Evolutionary conservation across 1,284 basidiomycete species (phyloP), one percentile per base, ranked within the genome.

Genomic region (Ustilago sp.): DNA sequence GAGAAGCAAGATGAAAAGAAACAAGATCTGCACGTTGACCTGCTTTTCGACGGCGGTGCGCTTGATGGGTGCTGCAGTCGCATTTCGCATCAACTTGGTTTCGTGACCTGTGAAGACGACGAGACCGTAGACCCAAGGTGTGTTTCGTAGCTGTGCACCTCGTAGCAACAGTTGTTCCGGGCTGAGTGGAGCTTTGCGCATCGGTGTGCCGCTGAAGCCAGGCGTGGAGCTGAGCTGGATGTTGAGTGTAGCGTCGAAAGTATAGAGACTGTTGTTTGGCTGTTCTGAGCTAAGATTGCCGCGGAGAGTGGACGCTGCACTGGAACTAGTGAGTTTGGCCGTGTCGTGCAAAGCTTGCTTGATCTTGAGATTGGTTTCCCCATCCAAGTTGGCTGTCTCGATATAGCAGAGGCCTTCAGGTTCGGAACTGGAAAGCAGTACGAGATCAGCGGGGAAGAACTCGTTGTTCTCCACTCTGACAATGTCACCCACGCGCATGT

Each of bases 331-430:
- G 48, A 98, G 89, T 12, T 89, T 83, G 0, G 93, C 88, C 0
- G 95, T 98, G 32, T 93, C 91, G 0, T 93, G 89, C 17, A 93
- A 93, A 0, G 94, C 94, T 87, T 99, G 95, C 86, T 99, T 98
- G 88, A 99, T 98, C 88, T 99, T 99, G 79, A 99, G 89, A 84
- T 99, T 99, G 6, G 97, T 99, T 88, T 99, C 96, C 31, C 95
- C 96, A 83, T 99, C 97, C 28, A 99, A 89, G 86, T 99, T 99
- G 38, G 93, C 93, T 0, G 96, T 99, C 87, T 99, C 96, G 74
- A 99, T 94, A 83, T 98, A 99, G 81, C 95, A 98, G 51, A 98
- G 88, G 0, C 97, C 95, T 85, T 99, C 96, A 0, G 97, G 96
- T 86, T 99, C 97, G 80, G 93, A 94, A 43, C 93, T 94, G 77